Evolutionary conservation across 306 rosid genomes (phyloP).

Genomic region (Vigna nakashimae): DNA sequence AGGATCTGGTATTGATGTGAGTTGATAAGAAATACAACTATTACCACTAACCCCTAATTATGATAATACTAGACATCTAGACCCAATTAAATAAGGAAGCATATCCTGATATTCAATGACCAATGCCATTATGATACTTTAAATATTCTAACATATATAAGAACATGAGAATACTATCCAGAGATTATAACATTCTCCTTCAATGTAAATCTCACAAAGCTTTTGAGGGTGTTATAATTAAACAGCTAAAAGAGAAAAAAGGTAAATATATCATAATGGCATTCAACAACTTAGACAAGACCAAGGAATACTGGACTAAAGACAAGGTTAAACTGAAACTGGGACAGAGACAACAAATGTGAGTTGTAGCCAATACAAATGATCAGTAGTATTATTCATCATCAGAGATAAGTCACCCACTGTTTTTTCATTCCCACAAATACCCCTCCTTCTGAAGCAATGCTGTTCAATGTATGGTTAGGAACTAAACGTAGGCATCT

Average conservation of each 20-base stretch:
- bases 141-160: slow-evolving; percentile 15
- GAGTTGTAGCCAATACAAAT: too few relatives aligned
- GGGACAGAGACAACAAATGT: too few relatives aligned
- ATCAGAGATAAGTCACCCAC: too few relatives aligned
- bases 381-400: too few relatives aligned
- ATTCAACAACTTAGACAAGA: too few relatives aligned
- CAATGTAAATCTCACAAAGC: background rate
- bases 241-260: background rate
- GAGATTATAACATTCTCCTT: background rate
- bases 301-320: too few relatives aligned
- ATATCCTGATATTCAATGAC: background rate
- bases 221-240: background rate
- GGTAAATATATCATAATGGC: background rate
- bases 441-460: too few relatives aligned
- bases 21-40: background rate
- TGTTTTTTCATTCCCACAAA: too few relatives aligned
- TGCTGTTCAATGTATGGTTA: too few relatives aligned
- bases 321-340: too few relatives aligned
- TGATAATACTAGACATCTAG: background rate
- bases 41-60: background rate
- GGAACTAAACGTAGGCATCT: too few relatives aligned
- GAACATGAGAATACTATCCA: background rate
- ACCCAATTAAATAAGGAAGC: slow-evolving; percentile 1
- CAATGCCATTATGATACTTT: slow-evolving; percentile 3
- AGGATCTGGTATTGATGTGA: slow-evolving; percentile 6